These are phyloP conservation scores for Linum usitatissimum DNA, from an alignment of 345 rosid species.

Conservation along the genomic window DNA sequence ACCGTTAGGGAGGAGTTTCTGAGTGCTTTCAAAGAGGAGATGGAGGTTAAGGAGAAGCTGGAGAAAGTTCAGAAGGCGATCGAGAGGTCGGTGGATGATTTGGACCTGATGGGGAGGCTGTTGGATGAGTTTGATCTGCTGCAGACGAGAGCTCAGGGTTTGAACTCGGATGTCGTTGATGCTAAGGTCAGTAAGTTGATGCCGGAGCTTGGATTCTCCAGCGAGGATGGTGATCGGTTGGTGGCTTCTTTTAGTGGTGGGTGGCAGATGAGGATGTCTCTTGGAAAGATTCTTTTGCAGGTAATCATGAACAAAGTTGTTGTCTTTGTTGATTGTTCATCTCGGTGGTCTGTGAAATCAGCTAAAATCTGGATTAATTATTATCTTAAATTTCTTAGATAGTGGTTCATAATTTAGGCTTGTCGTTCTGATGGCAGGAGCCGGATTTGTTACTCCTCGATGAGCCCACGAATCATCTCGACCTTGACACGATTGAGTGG, in stretches of 20 bases:
- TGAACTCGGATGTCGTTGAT: conserved; percentile 61
- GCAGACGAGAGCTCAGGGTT: conserved; percentile 73
- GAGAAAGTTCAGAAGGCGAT: conserved; percentile 84
- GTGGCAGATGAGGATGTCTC: conserved; percentile 99
- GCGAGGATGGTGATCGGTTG: conserved; percentile 81
- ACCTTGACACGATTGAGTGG: conserved; percentile 95
- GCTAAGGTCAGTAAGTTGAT: conserved; percentile 79
- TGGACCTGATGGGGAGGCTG: conserved; percentile 90
- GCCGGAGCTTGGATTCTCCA: conserved; percentile 79
- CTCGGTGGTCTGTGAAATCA: no score
- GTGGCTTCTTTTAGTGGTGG: conserved; percentile 94
- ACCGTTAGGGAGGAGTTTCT: conserved; percentile 88
- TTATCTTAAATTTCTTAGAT: no score
- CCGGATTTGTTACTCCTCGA: conserved; percentile 90
- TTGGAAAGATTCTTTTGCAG: conserved; percentile 95
- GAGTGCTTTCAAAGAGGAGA: conserved; percentile 81
- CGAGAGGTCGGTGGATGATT: conserved; percentile 65
- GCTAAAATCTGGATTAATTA: no score
- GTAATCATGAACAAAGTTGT: conserved; percentile 31
- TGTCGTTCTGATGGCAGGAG: conserved; percentile 45
- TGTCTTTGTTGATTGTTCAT: no score
- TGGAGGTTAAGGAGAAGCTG: conserved; percentile 58
- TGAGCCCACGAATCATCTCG: conserved; percentile 96
- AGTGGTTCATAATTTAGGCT: no score
- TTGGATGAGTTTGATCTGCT: conserved; percentile 88